Base-by-base conservation (phyloP, 495 filamentous ascomycete species). In the Tuber calosporum region DNA sequence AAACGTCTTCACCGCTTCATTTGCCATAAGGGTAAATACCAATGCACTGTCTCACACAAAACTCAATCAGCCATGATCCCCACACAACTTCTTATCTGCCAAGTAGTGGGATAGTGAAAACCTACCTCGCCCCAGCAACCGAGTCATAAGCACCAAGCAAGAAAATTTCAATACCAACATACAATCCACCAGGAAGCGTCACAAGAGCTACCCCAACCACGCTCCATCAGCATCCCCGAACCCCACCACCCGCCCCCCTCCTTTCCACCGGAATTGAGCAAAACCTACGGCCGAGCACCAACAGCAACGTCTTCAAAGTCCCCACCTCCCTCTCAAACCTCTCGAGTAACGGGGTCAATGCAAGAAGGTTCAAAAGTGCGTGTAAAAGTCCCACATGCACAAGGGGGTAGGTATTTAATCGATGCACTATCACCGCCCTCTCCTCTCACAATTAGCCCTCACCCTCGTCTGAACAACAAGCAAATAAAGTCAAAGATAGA, bases 271-370 rank as follows among this genome's bases (percentile, higher is more conserved):
- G 22, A n/a, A 40, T 48, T 36, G 70, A 39, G 20, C 22, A 37
- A 38, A 77, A 89, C 93, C 85, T 86, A 96, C 93, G 92, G 69
- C 95, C 96, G 76, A 93, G 86, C 82, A 98, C 96, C 78, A 98
- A 85, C 45, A 91, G 87, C 68, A 94, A 79, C 30, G 93, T 88
- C 38, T 91, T 90, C 77, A 97, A 84, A n/a, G 94, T 97, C 38
- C 95, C 95, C 84, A 95, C 87, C 80, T 97, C 94, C n/a, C 88
- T 85, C 83, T 99, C 95, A 82, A 98, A 99, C 67, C 93, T 87
- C 82, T 97, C 94, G 76, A 98, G 81, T 67, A 99, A 84, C 22
- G 95, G 95, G 17, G 89, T 89, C 73, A 97, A 83, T 5, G 93
- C 90, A 67, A 97, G 26, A 62, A 91, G 80, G 83, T 97, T 97